phyloP scores from a whole-genome alignment of 2,329 filamentous ascomycete genomes.

The Curvularia sp. region DNA sequence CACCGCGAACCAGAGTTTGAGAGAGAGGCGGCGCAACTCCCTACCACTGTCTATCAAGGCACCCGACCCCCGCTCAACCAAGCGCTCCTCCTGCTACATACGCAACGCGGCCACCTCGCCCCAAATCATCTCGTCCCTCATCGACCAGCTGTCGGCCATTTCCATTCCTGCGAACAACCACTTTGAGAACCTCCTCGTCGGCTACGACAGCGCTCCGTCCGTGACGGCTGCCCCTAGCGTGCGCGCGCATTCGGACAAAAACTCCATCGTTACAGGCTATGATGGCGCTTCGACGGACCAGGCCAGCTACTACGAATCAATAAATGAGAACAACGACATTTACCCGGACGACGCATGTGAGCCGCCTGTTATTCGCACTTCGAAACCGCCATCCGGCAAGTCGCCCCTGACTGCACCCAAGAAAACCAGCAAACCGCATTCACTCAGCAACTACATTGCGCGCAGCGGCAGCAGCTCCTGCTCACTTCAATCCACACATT shows the following conservation, averaged over 20 bases:
- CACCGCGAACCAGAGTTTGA: slow-evolving; percentile 31
- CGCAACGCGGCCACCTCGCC: slow-evolving; percentile 60
- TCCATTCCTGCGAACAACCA: slow-evolving; percentile 70
- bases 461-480: slow-evolving; percentile 43
- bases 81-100: slow-evolving; percentile 46
- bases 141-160: slow-evolving; percentile 66
- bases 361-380: slow-evolving; percentile 78
- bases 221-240: slow-evolving; percentile 28
- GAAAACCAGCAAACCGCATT: slow-evolving; percentile 49
- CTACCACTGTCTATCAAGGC: slow-evolving; percentile 32
- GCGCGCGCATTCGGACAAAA: slow-evolving; percentile 34
- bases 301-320: slow-evolving; percentile 66
- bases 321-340: slow-evolving; percentile 57
- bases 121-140: slow-evolving; percentile 71
- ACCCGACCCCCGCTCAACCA: slow-evolving; percentile 28
- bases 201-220: slow-evolving; percentile 44
- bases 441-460: slow-evolving; percentile 67
- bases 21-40: slow-evolving; percentile 40
- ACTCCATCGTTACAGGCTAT: slow-evolving; percentile 28
- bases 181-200: slow-evolving; percentile 64
- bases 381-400: slow-evolving; percentile 79
- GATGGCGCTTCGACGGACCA: slow-evolving; percentile 73
- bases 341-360: slow-evolving; percentile 64
- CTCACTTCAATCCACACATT: slow-evolving; percentile 47
- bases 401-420: slow-evolving; percentile 72